Conservation (phyloP, 1,139 yeast genomes). For the Ogataea hybrid region DNA sequence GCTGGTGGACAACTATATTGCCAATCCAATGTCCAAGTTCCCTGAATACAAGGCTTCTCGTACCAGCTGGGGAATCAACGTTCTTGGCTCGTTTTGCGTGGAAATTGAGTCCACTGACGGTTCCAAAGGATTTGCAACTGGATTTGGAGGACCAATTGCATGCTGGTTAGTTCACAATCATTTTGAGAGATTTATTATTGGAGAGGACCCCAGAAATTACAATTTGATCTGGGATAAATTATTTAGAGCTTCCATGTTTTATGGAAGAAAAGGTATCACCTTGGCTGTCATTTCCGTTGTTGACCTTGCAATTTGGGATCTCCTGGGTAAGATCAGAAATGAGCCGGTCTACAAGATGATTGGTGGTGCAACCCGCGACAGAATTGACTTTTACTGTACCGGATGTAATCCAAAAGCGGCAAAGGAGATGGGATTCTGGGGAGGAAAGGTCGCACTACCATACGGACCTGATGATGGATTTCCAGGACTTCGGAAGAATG, state of each 20-base stretch:
- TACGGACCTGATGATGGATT: conserved; percentile 50
- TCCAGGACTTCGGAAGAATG: conserved; percentile 43
- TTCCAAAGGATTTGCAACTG: conserved; percentile 48
- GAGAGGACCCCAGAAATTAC: conserved; percentile 45
- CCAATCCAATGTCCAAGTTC: conserved; percentile 49
- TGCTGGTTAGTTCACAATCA: conserved; percentile 48
- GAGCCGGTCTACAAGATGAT: conserved; percentile 51
- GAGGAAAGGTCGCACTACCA: conserved; percentile 50
- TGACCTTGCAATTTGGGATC: conserved; percentile 49
- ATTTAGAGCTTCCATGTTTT: conserved; percentile 48
- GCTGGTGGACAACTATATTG: conserved; percentile 43
- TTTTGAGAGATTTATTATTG: conserved; percentile 43
- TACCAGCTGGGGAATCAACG: conserved; percentile 50
- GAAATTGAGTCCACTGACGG: conserved; percentile 48
- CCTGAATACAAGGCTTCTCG: conserved; percentile 43
- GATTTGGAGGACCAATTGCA: conserved; percentile 52
- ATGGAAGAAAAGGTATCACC: conserved; percentile 48
- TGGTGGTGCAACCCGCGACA: conserved; percentile 47
- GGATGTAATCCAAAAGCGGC: conserved; percentile 47
- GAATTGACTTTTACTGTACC: conserved; percentile 46
- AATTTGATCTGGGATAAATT: conserved; percentile 47
- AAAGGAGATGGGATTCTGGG: conserved; percentile 47
- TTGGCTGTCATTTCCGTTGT: conserved; percentile 46
- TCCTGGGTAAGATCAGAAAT: conserved; percentile 44
- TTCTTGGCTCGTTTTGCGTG: conserved; percentile 48